phyloP scores from a whole-genome alignment of 495 filamentous ascomycete genomes.

The Clohesyomyces aquaticus region DNA sequence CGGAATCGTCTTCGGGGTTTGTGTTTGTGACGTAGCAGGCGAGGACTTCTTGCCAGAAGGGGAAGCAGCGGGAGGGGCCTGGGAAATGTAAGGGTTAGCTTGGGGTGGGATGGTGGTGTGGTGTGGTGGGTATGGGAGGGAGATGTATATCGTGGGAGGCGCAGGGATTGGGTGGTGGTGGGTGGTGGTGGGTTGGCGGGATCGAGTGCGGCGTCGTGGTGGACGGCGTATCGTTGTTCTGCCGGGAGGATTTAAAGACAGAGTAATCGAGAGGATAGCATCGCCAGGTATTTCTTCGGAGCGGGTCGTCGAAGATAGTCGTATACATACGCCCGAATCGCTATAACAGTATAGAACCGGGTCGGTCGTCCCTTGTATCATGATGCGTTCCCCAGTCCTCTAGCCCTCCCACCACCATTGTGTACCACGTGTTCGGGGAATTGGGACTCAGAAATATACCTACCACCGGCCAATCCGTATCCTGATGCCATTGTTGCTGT shows the following conservation, averaged over 20 bases:
- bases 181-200: not conserved
- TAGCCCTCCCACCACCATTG: not conserved
- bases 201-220: no score
- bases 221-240: no score
- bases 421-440: not conserved
- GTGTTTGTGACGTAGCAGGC: constrained; percentile 56
- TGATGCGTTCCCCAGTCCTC: not conserved
- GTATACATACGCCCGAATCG: not conserved
- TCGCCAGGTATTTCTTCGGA: no score
- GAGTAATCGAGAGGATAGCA: no score
- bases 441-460: constrained; percentile 2
- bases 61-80: constrained; percentile 93
- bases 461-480: constrained; percentile 35
- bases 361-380: not conserved
- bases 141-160: not conserved
- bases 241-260: no score
- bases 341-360: not conserved
- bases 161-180: not conserved
- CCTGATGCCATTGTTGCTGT: constrained; percentile 37
- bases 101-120: not conserved
- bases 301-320: no score
- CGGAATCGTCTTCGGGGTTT: constrained; percentile 64
- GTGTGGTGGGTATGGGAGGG: not conserved
- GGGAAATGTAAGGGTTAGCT: constrained; percentile 10
- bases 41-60: constrained; percentile 83